Evolutionary conservation across 148 eudicot genomes (phyloP).

Genomic region (Limonium bicolor): DNA sequence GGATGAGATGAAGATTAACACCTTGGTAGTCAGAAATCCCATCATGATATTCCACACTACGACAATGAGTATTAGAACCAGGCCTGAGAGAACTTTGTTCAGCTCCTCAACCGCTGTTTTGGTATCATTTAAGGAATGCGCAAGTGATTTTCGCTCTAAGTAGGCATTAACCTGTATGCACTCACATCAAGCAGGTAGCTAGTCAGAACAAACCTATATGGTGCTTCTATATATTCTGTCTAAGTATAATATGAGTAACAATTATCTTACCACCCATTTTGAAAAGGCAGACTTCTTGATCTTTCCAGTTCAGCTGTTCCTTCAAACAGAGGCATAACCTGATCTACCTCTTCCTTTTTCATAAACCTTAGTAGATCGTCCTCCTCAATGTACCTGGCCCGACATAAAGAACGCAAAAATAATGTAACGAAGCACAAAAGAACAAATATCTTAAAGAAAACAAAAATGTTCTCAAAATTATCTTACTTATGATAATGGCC

Average conservation of each 20-base stretch:
- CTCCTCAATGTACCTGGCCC: constrained; percentile 6
- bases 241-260: no score
- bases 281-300: constrained; percentile 6
- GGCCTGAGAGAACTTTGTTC: neutral
- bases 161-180: constrained; percentile 3
- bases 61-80: neutral
- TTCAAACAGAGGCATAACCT: constrained; percentile 4
- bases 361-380: constrained; percentile 8
- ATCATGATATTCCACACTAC: constrained; percentile 2
- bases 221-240: no score
- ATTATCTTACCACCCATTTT: constrained; percentile 12
- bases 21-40: neutral
- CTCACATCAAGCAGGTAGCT: no score
- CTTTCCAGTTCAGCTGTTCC: constrained; percentile 10
- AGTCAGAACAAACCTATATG: no score
- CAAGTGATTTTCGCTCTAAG: constrained; percentile 1
- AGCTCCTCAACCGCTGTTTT: constrained; percentile 5
- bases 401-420: neutral
- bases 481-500: constrained; percentile 43
- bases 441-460: neutral
- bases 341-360: constrained; percentile 7
- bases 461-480: no score
- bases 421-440: neutral
- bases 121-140: constrained; percentile 4
- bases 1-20: neutral